Evolutionary conservation across 768 basidiomycete genomes (phyloP).

Genomic region (Solioccasus polychromus): DNA sequence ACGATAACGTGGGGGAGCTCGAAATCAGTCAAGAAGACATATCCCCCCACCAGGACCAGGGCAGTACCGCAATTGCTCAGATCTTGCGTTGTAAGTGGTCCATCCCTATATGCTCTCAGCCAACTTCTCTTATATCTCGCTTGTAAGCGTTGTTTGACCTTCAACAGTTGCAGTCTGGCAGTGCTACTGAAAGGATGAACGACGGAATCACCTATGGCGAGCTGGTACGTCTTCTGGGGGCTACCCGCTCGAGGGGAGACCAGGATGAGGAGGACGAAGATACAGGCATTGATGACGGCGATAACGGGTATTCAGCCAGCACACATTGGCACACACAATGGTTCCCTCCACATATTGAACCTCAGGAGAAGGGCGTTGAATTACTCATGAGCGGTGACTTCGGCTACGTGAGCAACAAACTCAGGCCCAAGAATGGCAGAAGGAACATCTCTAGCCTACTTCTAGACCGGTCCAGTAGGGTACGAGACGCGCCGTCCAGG

Average conservation of each 20-base stretch:
- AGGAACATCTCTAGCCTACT: constrained; percentile 51
- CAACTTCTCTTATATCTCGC: constrained; percentile 3
- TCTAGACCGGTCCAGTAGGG: constrained; percentile 38
- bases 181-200: constrained; percentile 11
- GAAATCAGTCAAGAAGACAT: constrained; percentile 27
- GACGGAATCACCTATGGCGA: constrained; percentile 22
- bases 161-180: constrained; percentile 20
- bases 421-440: constrained; percentile 39
- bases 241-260: constrained; percentile 16
- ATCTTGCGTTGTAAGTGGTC: constrained; percentile 32
- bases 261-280: constrained; percentile 44
- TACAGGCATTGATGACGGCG: constrained; percentile 35
- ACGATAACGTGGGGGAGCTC: constrained; percentile 35
- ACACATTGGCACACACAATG: constrained; percentile 31
- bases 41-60: background rate
- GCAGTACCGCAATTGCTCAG: constrained; percentile 19
- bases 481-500: constrained; percentile 35
- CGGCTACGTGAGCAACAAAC: constrained; percentile 57
- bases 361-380: constrained; percentile 59
- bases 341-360: constrained; percentile 47
- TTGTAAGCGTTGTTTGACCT: constrained; percentile 28
- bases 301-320: constrained; percentile 28
- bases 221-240: constrained; percentile 22
- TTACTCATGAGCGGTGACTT: constrained; percentile 79
- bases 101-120: background rate